phyloP scores from a whole-genome alignment of 345 rosid species.

The Corymbia maculata region DNA sequence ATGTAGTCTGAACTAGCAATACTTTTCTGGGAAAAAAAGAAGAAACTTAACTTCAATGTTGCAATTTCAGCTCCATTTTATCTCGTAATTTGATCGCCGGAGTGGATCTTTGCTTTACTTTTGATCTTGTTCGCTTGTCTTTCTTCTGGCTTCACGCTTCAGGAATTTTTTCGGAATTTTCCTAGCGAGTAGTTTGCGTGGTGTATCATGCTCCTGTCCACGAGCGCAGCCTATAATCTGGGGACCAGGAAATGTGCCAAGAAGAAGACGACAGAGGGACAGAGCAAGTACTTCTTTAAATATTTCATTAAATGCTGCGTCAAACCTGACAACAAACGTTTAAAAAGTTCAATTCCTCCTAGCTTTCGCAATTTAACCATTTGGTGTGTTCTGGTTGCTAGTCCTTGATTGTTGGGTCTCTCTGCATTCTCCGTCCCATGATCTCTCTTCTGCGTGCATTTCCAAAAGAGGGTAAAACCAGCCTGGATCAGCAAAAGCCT shows the following conservation, averaged over 20 bases:
- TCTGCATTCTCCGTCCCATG: not conserved
- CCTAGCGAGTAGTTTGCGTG: not conserved
- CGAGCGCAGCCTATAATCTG: not conserved
- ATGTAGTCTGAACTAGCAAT: not conserved
- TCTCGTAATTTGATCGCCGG: not conserved
- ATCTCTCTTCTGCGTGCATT: too few species aligned
- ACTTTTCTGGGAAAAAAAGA: not conserved
- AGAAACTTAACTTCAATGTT: not conserved
- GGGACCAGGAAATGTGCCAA: not conserved
- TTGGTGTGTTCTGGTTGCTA: not conserved
- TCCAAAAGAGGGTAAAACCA: not conserved
- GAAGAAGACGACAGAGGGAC: not conserved
- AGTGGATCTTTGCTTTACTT: not conserved
- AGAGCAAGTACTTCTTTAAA: not conserved
- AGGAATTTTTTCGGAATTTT: not conserved
- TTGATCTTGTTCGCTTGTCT: not conserved
- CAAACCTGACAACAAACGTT: not conserved
- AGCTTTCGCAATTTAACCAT: not conserved
- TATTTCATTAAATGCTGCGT: not conserved
- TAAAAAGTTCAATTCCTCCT: not conserved
- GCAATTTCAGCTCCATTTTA: not conserved
- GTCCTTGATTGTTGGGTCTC: not conserved
- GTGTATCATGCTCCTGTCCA: not conserved
- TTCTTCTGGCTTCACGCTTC: not conserved
- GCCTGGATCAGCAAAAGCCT: not conserved